A percentile compares a stretch with the other conserved stretches of the same genome.
These are phyloP conservation scores for Mucor racemosus DNA, from an alignment of 371 early-diverging fungal species.

Conservation along the genomic window DNA sequence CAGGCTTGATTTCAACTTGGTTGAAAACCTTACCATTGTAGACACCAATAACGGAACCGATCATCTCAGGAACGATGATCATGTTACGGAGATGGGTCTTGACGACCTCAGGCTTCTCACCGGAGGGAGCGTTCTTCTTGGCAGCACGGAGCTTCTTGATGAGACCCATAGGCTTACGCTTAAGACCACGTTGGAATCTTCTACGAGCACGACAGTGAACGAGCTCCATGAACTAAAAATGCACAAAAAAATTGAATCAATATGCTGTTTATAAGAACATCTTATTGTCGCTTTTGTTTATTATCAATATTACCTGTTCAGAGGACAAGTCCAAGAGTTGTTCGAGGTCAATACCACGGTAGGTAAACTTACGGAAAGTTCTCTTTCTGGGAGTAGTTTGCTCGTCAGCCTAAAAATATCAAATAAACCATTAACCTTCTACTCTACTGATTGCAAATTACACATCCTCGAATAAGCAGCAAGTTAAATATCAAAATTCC, in stretches of 20 bases:
- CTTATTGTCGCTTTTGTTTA: not conserved
- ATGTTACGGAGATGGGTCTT: slow-evolving; percentile 99
- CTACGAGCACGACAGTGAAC: slow-evolving; percentile 96
- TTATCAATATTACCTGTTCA: slow-evolving; percentile 65
- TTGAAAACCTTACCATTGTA: slow-evolving; percentile 99
- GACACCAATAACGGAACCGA: slow-evolving; percentile 97
- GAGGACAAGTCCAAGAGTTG: slow-evolving; percentile 86
- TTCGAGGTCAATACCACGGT: slow-evolving; percentile 94
- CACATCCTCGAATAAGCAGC: slow-evolving; percentile 1
- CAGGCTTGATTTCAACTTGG: slow-evolving; percentile 99
- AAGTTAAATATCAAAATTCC: not conserved
- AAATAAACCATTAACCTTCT: not conserved
- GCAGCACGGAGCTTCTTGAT: slow-evolving; percentile 96
- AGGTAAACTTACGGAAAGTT: slow-evolving; percentile 97
- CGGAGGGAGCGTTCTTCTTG: slow-evolving; percentile 82
- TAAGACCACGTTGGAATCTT: slow-evolving; percentile 96
- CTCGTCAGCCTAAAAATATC: slow-evolving; percentile 53
- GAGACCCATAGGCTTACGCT: slow-evolving; percentile 95
- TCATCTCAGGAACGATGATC: slow-evolving; percentile 99
- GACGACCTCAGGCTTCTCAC: slow-evolving; percentile 75
- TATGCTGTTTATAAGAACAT: not conserved
- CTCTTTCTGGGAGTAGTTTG: slow-evolving; percentile 78
- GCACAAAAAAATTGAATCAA: not conserved
- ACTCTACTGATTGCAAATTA: not conserved
- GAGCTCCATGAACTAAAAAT: slow-evolving; percentile 86